These are phyloP conservation scores for Kitagawia praeruptora DNA, from an alignment of 129 eudicot species.

Conservation along the genomic window DNA sequence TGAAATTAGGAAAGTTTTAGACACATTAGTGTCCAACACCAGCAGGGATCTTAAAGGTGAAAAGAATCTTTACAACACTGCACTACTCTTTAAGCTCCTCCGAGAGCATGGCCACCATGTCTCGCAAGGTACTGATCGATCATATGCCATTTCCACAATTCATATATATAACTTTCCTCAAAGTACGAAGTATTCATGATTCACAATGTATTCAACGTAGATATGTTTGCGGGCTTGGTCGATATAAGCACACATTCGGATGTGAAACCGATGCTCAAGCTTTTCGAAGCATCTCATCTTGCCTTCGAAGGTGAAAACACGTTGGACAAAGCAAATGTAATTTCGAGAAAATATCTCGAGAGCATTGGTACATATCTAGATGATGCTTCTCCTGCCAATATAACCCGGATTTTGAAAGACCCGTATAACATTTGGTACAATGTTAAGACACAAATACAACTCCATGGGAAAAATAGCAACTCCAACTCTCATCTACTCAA, in stretches of 20 bases:
- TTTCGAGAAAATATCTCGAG: conserved; percentile 2
- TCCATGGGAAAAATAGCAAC: neutral
- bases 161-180: too few species aligned
- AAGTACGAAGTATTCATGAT: too few species aligned
- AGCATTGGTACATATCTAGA: neutral
- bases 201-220: neutral
- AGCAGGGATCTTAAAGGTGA: neutral
- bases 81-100: conserved; percentile 35
- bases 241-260: conserved; percentile 1
- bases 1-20: conserved; percentile 21
- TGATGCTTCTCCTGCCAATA: neutral
- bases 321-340: conserved; percentile 5
- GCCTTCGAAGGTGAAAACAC: conserved; percentile 21
- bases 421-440: conserved; percentile 30
- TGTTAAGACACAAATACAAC: conserved; percentile 2
- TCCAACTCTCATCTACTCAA: neutral
- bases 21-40: conserved; percentile 1
- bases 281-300: conserved; percentile 29
- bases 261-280: conserved; percentile 17
- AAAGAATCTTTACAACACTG: conserved; percentile 22
- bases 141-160: too few species aligned
- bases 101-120: conserved; percentile 29
- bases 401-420: conserved; percentile 7
- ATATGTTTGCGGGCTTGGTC: conserved; percentile 13
- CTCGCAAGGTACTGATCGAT: neutral